Base-by-base conservation (phyloP, 345 rosid genomes). In the Ceriops tagal region DNA sequence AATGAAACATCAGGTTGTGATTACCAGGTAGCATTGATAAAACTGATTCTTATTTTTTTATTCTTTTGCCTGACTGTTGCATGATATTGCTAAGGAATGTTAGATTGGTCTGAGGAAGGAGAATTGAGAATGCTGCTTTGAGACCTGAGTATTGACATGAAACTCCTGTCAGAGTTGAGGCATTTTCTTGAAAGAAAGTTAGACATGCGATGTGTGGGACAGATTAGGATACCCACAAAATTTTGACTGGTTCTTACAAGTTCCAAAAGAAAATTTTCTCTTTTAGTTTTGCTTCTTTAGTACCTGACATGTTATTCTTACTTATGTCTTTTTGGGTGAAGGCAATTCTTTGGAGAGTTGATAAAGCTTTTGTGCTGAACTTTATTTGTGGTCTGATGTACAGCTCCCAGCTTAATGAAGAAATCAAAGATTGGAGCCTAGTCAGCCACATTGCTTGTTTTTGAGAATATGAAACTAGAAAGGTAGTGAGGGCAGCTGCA, bases 321-420 rank as follows among this genome's bases (percentile, higher is more conserved):
- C 15, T 39, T 39, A 0, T 26, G 6, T 55, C 58, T 55, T 55
- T 22, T n/a, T 22, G 27, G 30, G 30, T 26, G 10, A 22, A 55
- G 46, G 46, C 15, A 39, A n/a, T 55, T 22, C 58, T n/a, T 67
- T 16, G 39, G 39, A 58, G 35, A 39, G 24, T 46, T 58, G 46
- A 49, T 27, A 4, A 39, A 6, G 6, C 5, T 30, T 27, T 24
- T 68, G 31, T 27, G 47, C 49, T 63, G 57, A 57, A 30, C 30
- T 62, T 46, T 21, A 39, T 65, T 52, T 55, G 19, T 55, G 55
- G 28, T 58, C 3, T 59, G 34, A 1, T 59, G 18, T 43, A 8
- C 66, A 66, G 76, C 76, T 58, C 76, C 76, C 2, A 60, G 66
- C 30, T 65, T 53, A 21, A 32, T 66, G 76, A 70, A 72, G 71